Base-by-base conservation (phyloP, 805 yeast genomes). In the Barnettozyma californica region DNA sequence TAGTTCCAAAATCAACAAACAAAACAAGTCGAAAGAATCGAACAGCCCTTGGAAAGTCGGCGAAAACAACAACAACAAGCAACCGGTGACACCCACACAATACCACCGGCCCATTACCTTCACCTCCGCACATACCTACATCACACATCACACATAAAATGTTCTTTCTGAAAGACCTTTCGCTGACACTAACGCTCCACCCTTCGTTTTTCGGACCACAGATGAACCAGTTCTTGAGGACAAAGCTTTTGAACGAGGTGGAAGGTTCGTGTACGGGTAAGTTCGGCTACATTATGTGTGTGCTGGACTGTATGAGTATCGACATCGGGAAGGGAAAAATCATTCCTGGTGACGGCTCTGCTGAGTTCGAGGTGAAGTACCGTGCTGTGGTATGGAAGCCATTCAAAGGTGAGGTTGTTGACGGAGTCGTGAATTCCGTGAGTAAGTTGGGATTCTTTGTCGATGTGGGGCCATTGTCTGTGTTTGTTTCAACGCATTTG, bases 221-320 rank as follows among this genome's bases (percentile, higher is more conserved):
- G 59, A 94, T 94, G 98, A 90, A 87, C 68, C 95, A 89, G 64
- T 92, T 83, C 63, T 74, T 94, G 57, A 82, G 95, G 64, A 87
- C 90, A 63, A 91, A 92, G 67, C 76, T 94, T 53, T 76, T 94
- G 50, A 90, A 88, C 55, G 99, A 94, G 64, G 99, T 94, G 39
- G 99, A 94, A 70, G 99, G 99, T 23, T 90, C 98, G 1, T 94
- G 98, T 70, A 91, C 98, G 0, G 99, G 99, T 60, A 96, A 94
- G 68, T 94, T 94, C 72, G 99, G 99, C 13, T 94, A 94, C 67
- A 94, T 94, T 56, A 84, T 94, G 49, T 92, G 97, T 69, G 99
- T 94, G 40, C 75, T 94, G 64, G 98, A 94, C 64, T 88, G 95
- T 56, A 89, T 88, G 85, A 80, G 84, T 56, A 89, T 94, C 49